Conservation (phyloP, 1,139 yeast genomes). For the Blastobotrys elegans region DNA sequence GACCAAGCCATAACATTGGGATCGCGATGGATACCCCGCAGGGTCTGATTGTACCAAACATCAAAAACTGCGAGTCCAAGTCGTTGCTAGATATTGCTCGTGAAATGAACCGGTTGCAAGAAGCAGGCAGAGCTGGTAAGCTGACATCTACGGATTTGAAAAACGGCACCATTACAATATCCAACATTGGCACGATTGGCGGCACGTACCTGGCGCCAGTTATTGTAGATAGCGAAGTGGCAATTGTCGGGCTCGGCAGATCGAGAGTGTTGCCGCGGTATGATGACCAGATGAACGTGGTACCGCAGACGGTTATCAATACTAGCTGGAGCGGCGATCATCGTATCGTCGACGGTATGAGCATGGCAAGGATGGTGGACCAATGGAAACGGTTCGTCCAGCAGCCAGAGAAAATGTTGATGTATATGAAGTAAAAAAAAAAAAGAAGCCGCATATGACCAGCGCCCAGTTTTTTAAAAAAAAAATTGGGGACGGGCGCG, state of each 20-base stretch:
- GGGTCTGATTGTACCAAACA: slow-evolving; percentile 69
- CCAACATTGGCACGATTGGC: slow-evolving; percentile 75
- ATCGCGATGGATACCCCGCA: slow-evolving; percentile 74
- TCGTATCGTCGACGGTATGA: slow-evolving; percentile 35
- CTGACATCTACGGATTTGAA: slow-evolving; percentile 65
- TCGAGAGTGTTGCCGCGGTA: slow-evolving; percentile 30
- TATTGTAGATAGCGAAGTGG: slow-evolving; percentile 39
- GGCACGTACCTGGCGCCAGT: slow-evolving; percentile 76
- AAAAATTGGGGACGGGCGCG: background rate
- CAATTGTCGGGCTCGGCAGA: slow-evolving; percentile 34
- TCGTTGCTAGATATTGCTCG: slow-evolving; percentile 59
- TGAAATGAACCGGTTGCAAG: slow-evolving; percentile 53
- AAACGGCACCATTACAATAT: slow-evolving; percentile 71
- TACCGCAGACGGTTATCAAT: slow-evolving; percentile 30
- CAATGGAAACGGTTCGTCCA: slow-evolving; percentile 30
- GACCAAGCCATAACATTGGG: slow-evolving; percentile 42
- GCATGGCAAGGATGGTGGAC: slow-evolving; percentile 33
- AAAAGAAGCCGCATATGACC: background rate
- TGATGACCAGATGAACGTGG: slow-evolving; percentile 25
- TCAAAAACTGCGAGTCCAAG: slow-evolving; percentile 62
- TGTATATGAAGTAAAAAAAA: slow-evolving; percentile 20
- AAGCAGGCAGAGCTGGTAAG: slow-evolving; percentile 58
- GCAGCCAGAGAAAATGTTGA: slow-evolving; percentile 28
- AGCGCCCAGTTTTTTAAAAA: background rate
- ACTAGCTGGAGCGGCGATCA: slow-evolving; percentile 37